Conservation (phyloP, 139 green algal genomes). For the Eudorina sp. region DNA sequence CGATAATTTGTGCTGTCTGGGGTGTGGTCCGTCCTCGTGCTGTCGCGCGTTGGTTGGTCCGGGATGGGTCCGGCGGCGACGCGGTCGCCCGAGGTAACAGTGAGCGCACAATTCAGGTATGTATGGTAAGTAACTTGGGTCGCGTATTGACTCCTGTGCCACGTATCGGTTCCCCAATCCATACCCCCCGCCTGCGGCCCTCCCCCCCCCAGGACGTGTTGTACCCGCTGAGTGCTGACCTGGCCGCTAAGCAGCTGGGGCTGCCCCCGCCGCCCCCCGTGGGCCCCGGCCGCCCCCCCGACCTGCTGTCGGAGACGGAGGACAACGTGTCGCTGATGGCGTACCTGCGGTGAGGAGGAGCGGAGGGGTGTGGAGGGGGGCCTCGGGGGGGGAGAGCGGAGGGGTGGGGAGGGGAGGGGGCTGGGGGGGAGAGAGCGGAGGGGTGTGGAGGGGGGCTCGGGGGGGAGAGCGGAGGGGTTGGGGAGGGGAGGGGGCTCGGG, state of each 20-base stretch:
- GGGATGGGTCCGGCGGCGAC: too few relatives aligned
- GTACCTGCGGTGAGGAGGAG: constrained; percentile 41
- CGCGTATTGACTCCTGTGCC: too few relatives aligned
- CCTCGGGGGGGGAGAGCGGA: too few relatives aligned
- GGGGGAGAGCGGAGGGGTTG: not conserved
- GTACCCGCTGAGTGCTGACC: constrained; percentile 70
- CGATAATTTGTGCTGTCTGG: too few relatives aligned
- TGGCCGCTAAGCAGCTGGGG: not conserved
- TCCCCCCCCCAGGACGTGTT: constrained; percentile 71
- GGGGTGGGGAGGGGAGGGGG: not conserved
- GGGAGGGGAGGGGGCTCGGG: too few relatives aligned
- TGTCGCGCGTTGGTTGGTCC: too few relatives aligned
- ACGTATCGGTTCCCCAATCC: too few relatives aligned
- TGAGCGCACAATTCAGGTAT: too few relatives aligned
- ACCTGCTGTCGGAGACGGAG: constrained; percentile 62
- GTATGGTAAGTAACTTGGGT: too few relatives aligned
- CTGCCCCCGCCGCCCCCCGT: not conserved
- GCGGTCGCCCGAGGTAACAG: too few relatives aligned
- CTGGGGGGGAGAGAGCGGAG: not conserved
- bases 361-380: too few relatives aligned
- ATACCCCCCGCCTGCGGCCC: not conserved
- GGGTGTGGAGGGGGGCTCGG: not conserved
- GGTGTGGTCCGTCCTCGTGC: too few relatives aligned
- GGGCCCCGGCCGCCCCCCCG: constrained; percentile 10
- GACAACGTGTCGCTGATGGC: constrained; percentile 56